Base-by-base conservation (phyloP, 352 stramenopile species). In the Pythium oligandrum region DNA sequence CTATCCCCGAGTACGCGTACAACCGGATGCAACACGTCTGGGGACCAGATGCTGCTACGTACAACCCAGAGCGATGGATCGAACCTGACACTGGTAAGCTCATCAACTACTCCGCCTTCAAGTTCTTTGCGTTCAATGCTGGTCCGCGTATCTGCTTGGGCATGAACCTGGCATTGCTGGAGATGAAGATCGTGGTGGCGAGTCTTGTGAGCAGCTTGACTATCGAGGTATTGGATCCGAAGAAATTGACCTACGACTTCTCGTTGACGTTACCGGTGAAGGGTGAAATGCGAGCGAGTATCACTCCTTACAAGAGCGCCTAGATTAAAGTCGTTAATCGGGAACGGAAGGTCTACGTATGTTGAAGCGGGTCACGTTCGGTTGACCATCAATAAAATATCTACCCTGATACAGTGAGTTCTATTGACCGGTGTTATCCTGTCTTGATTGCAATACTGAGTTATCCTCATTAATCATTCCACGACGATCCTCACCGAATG, bases 101-200 rank as follows among this genome's bases (percentile, higher is more conserved):
- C 17, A 26, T 26, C 17, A 26, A 26, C 17, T 26, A 26, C 17
- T 26, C 17, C 17, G n/a, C 7, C 5, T 44, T 40, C 34, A 54
- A 54, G 36, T 54, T 54, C 37, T 17, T 40, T 4, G 38, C 48
- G 4, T 54, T 54, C 36, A 54, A 54, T 38, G 38, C 48, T 17
- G 48, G 48, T n/a, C 48, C 48, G 17, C 48, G 48, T 38, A 46
- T 34, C 6, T 83, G 73, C 44, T 53, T 78, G 1, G 73, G 73
- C 26, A 67, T 57, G 43, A 49, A 56, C 17, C 36, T 83, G 4
- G 74, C 73, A 7, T 48, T 79, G 40, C 52, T 82, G 33, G 63
- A 85, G 52, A 72, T 80, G 34, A 80, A 83, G 50, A 61, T 79
- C 30, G 52, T 58, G 17, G 40, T 72, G n/a, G 60, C 66, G 10